phyloP scores from a whole-genome alignment of 169 alveolate genomes.

The Cryptosporidium ryanae region DNA sequence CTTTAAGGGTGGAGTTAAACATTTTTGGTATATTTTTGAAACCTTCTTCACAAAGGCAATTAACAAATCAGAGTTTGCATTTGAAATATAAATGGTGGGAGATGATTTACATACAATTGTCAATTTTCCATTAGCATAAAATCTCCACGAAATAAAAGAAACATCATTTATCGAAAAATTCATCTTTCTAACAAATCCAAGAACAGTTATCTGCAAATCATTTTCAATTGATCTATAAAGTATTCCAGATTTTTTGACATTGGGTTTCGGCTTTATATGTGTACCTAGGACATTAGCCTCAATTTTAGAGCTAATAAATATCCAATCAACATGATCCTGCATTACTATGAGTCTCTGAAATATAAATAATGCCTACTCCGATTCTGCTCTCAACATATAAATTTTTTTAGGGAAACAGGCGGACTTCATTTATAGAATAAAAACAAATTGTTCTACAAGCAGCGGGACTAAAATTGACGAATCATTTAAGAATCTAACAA shows the following conservation, averaged over 20 bases:
- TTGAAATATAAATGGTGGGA: conserved; percentile 5
- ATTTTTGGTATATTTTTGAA: background rate
- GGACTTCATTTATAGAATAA: background rate
- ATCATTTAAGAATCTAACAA: too few relatives aligned
- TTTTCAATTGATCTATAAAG: background rate
- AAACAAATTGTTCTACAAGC: too few relatives aligned
- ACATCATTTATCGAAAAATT: conserved; percentile 32
- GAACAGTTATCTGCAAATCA: conserved; percentile 15
- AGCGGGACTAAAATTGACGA: too few relatives aligned
- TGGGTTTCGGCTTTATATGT: background rate
- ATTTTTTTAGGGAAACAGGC: background rate
- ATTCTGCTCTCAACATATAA: background rate
- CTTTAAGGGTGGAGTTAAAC: conserved; percentile 18
- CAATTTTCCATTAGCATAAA: conserved; percentile 28
- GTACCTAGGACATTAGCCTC: conserved; percentile 33
- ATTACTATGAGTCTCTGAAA: background rate
- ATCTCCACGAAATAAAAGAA: conserved; percentile 27
- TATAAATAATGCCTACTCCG: background rate
- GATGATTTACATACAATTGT: conserved; percentile 27
- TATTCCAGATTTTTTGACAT: conserved; percentile 23
- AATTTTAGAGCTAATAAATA: conserved; percentile 11
- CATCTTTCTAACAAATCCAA: conserved; percentile 24
- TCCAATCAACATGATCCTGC: conserved; percentile 18
- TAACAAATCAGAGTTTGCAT: conserved; percentile 13
- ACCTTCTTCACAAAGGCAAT: conserved; percentile 1